These are phyloP conservation scores for Piedraia hortae DNA, from an alignment of 2,329 filamentous ascomycete genomes.

Conservation along the genomic window DNA sequence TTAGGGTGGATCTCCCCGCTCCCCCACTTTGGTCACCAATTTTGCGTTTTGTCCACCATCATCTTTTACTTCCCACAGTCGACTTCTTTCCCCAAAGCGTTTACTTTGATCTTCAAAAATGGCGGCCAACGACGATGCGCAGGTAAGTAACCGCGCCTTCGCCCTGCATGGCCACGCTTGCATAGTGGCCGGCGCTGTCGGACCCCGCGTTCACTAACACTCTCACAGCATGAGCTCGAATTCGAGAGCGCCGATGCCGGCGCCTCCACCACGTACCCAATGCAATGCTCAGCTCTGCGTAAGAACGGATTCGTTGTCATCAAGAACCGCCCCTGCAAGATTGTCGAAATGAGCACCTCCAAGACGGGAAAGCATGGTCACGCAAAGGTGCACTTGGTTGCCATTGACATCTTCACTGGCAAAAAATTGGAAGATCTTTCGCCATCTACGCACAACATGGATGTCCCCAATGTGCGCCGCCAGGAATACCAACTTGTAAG, in stretches of 20 bases:
- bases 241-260: constrained; percentile 94
- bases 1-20: too few species aligned
- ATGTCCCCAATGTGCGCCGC: constrained; percentile 80
- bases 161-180: neutral
- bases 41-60: too few species aligned
- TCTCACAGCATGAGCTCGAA: constrained; percentile 28
- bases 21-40: too few species aligned
- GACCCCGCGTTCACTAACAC: neutral
- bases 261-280: constrained; percentile 78
- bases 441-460: constrained; percentile 92
- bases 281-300: constrained; percentile 98
- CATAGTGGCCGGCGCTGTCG: neutral
- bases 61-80: too few species aligned
- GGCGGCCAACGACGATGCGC: constrained; percentile 34
- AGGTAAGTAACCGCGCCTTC: constrained; percentile 22
- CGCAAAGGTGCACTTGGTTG: constrained; percentile 98
- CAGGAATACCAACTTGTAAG: constrained; percentile 85
- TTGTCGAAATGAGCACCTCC: constrained; percentile 99
- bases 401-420: constrained; percentile 95
- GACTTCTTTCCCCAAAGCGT: too few species aligned
- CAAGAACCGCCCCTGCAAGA: constrained; percentile 98
- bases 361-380: constrained; percentile 99
- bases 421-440: constrained; percentile 99
- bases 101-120: too few species aligned
- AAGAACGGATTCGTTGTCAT: constrained; percentile 99